Conservation (phyloP, 2,329 filamentous ascomycete genomes). For the Penicillium palitans region DNA sequence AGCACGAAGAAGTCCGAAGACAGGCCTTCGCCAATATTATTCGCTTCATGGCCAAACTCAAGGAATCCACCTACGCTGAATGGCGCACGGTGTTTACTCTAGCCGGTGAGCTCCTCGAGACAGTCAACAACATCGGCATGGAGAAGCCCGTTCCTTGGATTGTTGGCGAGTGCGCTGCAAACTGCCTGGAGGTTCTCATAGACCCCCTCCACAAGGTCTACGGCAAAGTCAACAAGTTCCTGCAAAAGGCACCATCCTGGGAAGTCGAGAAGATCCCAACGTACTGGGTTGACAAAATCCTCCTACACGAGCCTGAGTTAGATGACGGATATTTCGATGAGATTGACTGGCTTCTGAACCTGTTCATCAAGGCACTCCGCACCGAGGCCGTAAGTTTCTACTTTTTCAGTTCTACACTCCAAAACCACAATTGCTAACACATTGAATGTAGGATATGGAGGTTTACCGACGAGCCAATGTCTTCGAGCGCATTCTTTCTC, state of each 20-base stretch:
- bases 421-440: conserved; percentile 12
- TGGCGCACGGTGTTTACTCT: conserved; percentile 77
- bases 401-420: not conserved
- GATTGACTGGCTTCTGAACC: conserved; percentile 70
- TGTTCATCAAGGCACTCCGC: conserved; percentile 65
- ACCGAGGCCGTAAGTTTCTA: conserved; percentile 53
- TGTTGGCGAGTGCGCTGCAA: conserved; percentile 72
- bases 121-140: conserved; percentile 58
- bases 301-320: conserved; percentile 70
- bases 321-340: conserved; percentile 74
- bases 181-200: conserved; percentile 67
- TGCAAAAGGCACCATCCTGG: conserved; percentile 78
- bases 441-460: conserved; percentile 45
- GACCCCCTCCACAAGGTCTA: conserved; percentile 82
- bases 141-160: conserved; percentile 67
- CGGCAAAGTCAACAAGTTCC: conserved; percentile 79
- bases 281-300: conserved; percentile 67
- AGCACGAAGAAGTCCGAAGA: conserved; percentile 71
- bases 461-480: conserved; percentile 59
- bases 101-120: conserved; percentile 77
- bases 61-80: conserved; percentile 70
- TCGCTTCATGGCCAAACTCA: conserved; percentile 51
- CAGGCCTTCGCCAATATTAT: conserved; percentile 59
- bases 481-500: conserved; percentile 72
- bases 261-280: conserved; percentile 56